These are phyloP conservation scores for Boletus eberwhitei DNA, from an alignment of 768 basidiomycete genomes.

Conservation along the genomic window DNA sequence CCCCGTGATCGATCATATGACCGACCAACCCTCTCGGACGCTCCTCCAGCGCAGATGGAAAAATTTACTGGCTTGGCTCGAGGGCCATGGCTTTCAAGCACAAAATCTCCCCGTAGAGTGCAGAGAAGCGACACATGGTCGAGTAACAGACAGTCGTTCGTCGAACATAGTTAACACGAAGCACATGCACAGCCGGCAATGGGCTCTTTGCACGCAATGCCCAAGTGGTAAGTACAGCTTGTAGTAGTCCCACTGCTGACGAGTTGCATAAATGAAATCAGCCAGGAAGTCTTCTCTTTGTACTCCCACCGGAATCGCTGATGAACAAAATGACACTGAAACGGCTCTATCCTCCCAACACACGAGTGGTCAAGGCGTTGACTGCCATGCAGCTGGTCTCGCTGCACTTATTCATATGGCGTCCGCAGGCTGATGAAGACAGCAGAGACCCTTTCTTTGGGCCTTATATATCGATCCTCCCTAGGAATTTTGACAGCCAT, in stretches of 20 bases:
- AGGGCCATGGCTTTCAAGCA: constrained; percentile 44
- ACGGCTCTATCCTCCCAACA: constrained; percentile 48
- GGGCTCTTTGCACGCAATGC: constrained; percentile 59
- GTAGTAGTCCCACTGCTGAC: neutral
- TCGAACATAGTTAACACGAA: constrained; percentile 2
- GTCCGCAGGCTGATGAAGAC: constrained; percentile 40
- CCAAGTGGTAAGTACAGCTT: constrained; percentile 37
- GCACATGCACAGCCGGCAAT: constrained; percentile 49
- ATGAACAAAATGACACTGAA: constrained; percentile 71
- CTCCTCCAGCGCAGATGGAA: constrained; percentile 37
- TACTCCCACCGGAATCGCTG: constrained; percentile 65
- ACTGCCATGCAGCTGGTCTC: constrained; percentile 75
- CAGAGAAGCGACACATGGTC: constrained; percentile 49
- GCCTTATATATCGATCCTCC: constrained; percentile 79
- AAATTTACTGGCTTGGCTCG: constrained; percentile 51
- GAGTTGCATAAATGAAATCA: constrained; percentile 25
- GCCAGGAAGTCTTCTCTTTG: constrained; percentile 59
- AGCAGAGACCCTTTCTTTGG: constrained; percentile 59
- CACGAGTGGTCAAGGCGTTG: constrained; percentile 28
- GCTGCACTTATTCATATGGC: constrained; percentile 73
- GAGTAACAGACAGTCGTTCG: constrained; percentile 18
- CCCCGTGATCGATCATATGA: neutral
- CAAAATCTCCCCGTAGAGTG: constrained; percentile 48
- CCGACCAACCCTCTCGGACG: neutral
- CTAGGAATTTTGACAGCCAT: constrained; percentile 68